These are phyloP conservation scores for Macadamia tetraphylla DNA, from an alignment of 164 flowering plant genomes.

Conservation along the genomic window DNA sequence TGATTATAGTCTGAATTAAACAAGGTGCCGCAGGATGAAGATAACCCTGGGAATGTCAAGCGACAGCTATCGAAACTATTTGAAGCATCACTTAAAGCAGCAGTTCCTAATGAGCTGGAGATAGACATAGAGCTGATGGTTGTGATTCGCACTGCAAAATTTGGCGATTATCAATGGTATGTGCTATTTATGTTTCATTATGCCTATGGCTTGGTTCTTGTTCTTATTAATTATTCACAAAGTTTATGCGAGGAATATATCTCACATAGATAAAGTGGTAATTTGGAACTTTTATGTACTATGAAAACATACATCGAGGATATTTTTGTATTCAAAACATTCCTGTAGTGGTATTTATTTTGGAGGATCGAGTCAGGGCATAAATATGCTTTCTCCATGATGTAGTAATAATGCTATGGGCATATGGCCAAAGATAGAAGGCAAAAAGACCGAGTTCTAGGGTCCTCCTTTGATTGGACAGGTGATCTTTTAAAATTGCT, in stretches of 20 bases:
- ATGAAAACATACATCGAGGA: too few species aligned
- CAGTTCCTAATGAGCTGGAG: constrained; percentile 8
- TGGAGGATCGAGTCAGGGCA: too few species aligned
- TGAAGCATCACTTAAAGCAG: constrained; percentile 45
- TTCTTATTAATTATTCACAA: not conserved
- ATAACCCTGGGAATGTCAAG: constrained; percentile 52
- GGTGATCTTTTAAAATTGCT: constrained; percentile 32
- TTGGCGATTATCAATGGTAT: constrained; percentile 42
- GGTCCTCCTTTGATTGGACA: constrained; percentile 74
- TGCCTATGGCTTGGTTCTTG: not conserved
- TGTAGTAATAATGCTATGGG: constrained; percentile 94
- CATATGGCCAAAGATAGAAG: constrained; percentile 66
- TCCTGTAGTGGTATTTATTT: not conserved
- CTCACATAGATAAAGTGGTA: not conserved
- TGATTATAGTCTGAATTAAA: not conserved
- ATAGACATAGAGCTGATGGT: too few species aligned
- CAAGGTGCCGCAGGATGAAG: too few species aligned
- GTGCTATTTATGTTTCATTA: not conserved
- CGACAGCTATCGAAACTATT: constrained; percentile 53
- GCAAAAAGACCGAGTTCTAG: constrained; percentile 40
- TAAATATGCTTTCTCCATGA: not conserved
- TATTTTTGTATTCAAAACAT: not conserved
- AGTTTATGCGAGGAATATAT: not conserved
- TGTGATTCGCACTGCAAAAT: too few species aligned
- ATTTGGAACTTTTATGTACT: too few species aligned